Evolutionary conservation across 2,329 filamentous ascomycete genomes (phyloP), one percentile per base, ranked within the genome.

Genomic region (Didymella sp.): DNA sequence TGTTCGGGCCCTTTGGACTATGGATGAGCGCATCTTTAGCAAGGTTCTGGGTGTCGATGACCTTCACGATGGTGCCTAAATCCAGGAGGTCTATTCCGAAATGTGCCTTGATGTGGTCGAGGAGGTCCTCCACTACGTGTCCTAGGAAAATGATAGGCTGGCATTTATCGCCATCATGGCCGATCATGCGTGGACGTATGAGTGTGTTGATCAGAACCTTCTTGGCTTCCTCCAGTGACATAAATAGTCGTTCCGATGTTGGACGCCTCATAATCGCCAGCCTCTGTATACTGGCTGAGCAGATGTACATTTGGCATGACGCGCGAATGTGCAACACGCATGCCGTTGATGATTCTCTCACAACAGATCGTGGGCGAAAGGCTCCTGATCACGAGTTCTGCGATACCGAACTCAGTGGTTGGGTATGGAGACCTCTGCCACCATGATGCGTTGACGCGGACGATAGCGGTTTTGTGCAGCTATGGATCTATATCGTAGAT

Each of bases 1-100:
- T 66, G n/a, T 40, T 40, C 0, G 56, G 55, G 1, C 59, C 61
- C 6, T 49, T 46, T 2, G 51, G 51, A 0, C 53, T 51, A 1
- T 41, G 21, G 21, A 66, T 63, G 1, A 48, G 44, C 1, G 49
- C 40, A 2, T 63, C 27, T 12, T 51, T 38, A 3, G 61, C 66
- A 24, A 68, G 56, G 8, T 30, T 45, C 15, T 68, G 66, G 2
- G 63, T 66, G 21, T 67, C 64, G 28, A 69, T 50, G 35, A 64
- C 51, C 7, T 59, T 59, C 31, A 66, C 52, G 37, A 69, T 54
- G 13, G 58, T 64, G 7, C 63, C 55, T 13, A 60, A 52, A 15
- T 19, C 44, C 0, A 35, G 40, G 0, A 66, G 22, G 15, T 67
- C 52, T 15, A 67, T 17, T 1, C 52, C 55, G 21, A 69, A 60